These are phyloP conservation scores for Peronospora farinosa DNA, from an alignment of 352 stramenopile species.

Conservation along the genomic window DNA sequence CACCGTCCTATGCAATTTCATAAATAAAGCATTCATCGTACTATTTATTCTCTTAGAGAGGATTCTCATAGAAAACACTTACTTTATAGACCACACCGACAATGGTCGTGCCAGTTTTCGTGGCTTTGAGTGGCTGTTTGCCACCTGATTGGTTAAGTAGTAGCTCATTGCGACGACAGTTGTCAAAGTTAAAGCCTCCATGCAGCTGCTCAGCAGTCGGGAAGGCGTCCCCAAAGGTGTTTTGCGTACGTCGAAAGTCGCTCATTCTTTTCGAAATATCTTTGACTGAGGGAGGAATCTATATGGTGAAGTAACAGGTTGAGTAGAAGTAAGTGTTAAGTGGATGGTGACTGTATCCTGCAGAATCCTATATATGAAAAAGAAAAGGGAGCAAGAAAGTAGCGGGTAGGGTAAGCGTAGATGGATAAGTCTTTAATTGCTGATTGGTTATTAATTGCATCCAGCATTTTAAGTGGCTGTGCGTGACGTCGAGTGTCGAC, in stretches of 20 bases:
- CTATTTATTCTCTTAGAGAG: too few species aligned
- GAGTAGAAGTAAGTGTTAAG: neutral
- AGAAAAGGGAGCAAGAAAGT: neutral
- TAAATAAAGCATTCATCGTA: neutral
- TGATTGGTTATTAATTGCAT: constrained; percentile 30
- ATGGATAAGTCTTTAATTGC: neutral
- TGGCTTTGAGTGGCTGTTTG: constrained; percentile 61
- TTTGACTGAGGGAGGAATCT: constrained; percentile 26
- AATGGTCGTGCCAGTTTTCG: constrained; percentile 97
- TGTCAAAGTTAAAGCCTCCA: constrained; percentile 90
- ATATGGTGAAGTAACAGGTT: constrained; percentile 7
- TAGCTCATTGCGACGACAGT: constrained; percentile 89
- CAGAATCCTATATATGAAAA: neutral
- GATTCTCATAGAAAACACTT: neutral
- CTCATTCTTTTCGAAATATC: constrained; percentile 41
- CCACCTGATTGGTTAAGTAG: constrained; percentile 54
- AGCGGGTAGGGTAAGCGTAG: neutral
- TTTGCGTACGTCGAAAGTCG: constrained; percentile 78
- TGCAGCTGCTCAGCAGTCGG: constrained; percentile 46
- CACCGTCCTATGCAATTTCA: constrained; percentile 59
- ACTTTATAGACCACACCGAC: constrained; percentile 92
- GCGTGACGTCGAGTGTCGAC: constrained; percentile 39
- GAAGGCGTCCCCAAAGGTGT: constrained; percentile 70
- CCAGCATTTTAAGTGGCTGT: constrained; percentile 35
- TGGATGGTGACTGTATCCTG: neutral